Evolutionary conservation across 192 early-diverging fungal genomes (phyloP).

Genomic region (Chytriomyces sp.): DNA sequence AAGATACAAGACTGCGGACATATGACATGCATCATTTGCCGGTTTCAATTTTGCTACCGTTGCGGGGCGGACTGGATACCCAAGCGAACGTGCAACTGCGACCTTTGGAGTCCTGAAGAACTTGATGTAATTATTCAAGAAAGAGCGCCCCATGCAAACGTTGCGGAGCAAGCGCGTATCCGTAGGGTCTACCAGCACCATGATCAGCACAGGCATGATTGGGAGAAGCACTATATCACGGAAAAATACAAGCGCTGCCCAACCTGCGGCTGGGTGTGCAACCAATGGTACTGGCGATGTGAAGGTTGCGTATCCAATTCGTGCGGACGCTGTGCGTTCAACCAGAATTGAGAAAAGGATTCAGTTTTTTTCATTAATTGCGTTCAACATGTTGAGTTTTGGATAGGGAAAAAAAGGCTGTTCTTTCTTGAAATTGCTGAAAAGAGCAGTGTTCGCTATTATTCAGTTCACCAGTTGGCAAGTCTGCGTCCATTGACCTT

Average conservation of each 20-base stretch:
- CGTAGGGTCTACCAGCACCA: slow-evolving; percentile 26
- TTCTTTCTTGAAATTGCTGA: no score
- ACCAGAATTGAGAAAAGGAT: background rate
- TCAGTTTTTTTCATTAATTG: no score
- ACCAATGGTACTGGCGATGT: slow-evolving; percentile 39
- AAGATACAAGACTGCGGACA: slow-evolving; percentile 29
- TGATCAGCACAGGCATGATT: slow-evolving; percentile 25
- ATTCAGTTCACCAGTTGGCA: no score
- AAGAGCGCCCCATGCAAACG: slow-evolving; percentile 10
- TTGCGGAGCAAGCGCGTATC: slow-evolving; percentile 7
- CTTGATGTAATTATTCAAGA: slow-evolving; percentile 28
- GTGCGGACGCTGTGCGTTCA: slow-evolving; percentile 35
- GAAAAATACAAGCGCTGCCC: slow-evolving; percentile 6
- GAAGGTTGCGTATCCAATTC: slow-evolving; percentile 27
- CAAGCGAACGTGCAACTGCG: slow-evolving; percentile 21
- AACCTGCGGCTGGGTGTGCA: slow-evolving; percentile 32
- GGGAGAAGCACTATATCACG: slow-evolving; percentile 13
- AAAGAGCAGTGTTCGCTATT: no score
- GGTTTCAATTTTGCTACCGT: slow-evolving; percentile 25
- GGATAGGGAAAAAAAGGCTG: no score
- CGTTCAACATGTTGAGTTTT: no score
- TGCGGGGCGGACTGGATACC: slow-evolving; percentile 31
- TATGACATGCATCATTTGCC: slow-evolving; percentile 35
- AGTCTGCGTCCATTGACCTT: no score
- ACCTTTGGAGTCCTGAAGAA: slow-evolving; percentile 17